phyloP scores from a whole-genome alignment of 768 basidiomycete genomes.

The Amanita jacksonii region DNA sequence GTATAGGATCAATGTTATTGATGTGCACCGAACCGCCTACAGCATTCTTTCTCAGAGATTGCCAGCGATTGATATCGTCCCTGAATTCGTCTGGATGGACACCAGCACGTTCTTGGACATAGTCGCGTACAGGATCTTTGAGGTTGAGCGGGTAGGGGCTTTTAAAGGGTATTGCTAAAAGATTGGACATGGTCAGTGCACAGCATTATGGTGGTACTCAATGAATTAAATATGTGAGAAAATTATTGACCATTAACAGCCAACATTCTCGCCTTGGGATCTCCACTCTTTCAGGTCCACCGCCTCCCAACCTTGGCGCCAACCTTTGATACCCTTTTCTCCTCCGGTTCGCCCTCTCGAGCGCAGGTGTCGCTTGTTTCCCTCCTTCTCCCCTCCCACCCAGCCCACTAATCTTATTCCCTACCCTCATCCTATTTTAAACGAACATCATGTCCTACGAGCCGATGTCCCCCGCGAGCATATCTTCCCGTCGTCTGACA shows the following conservation, averaged over 20 bases:
- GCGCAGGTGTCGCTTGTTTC: slow-evolving; percentile 35
- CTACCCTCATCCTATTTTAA: slow-evolving; percentile 12
- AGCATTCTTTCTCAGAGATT: slow-evolving; percentile 48
- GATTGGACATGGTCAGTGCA: slow-evolving; percentile 55
- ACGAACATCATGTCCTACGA: slow-evolving; percentile 51
- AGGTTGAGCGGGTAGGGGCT: slow-evolving; percentile 49
- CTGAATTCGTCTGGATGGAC: slow-evolving; percentile 81
- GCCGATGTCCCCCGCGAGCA: slow-evolving; percentile 51
- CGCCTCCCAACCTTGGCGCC: too few species aligned
- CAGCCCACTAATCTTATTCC: slow-evolving; percentile 12
- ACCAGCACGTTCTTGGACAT: slow-evolving; percentile 58
- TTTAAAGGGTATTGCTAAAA: slow-evolving; percentile 69
- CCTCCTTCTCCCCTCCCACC: slow-evolving; percentile 11
- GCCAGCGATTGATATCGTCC: slow-evolving; percentile 67
- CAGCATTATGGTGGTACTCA: neutral
- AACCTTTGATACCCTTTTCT: slow-evolving; percentile 13
- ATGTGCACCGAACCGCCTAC: slow-evolving; percentile 44
- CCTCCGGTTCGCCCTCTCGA: too few species aligned
- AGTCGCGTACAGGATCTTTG: slow-evolving; percentile 44
- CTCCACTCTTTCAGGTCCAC: slow-evolving; percentile 2
- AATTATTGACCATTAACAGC: slow-evolving; percentile 9
- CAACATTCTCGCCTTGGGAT: too few species aligned
- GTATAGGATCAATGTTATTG: slow-evolving; percentile 38
- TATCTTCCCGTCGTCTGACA: slow-evolving; percentile 63
- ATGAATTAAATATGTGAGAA: neutral